Base-by-base conservation (phyloP, 2,329 filamentous ascomycete species). In the Beauveria sp. region DNA sequence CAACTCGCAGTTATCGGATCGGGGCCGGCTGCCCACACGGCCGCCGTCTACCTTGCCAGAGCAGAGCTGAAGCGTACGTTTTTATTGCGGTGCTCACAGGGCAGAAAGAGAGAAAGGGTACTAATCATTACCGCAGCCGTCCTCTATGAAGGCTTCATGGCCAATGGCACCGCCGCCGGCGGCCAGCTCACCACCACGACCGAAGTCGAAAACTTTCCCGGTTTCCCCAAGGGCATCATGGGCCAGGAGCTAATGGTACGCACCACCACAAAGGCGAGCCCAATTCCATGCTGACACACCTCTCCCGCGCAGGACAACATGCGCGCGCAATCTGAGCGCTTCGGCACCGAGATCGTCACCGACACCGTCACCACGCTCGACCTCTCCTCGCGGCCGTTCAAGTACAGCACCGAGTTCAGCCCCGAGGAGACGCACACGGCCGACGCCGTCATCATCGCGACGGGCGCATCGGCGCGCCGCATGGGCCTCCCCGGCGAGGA, bases 151-250 rank as follows among this genome's bases (percentile, higher is more conserved):
- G 94, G 94, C 68, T 96, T 99, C 84, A 87, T 99, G 75, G 94
- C 94, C 69, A 94, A 97, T 72, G 94, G 93, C 71, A 96, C 96
- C 70, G 94, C 94, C 7, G 91, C 94, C 50, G 94, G 94, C 68
- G 94, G 94, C 62, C 94, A 99, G 82, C 83, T 99, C 68, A 99
- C 96, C 60, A 99, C 96, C 28, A 99, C 94, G 60, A 97, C 96
- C 70, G 96, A 99, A 68, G 87, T 99, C 63, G 94, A 99, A 81
- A 99, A 99, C 84, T 99, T 89, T 77, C 94, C 94, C 28, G 94
- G 94, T 53, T 99, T 97, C 79, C 89, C 90, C 70, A 84, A 90
- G 69, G 90, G 88, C 65, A 92, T 99, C 73, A 89, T 91, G 77
- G 94, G 94, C 67, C 77, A 84, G 61, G 88, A 91, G 71, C 80